Evolutionary conservation across 192 early-diverging fungal genomes (phyloP).

Genomic region (Coemansia sp.): DNA sequence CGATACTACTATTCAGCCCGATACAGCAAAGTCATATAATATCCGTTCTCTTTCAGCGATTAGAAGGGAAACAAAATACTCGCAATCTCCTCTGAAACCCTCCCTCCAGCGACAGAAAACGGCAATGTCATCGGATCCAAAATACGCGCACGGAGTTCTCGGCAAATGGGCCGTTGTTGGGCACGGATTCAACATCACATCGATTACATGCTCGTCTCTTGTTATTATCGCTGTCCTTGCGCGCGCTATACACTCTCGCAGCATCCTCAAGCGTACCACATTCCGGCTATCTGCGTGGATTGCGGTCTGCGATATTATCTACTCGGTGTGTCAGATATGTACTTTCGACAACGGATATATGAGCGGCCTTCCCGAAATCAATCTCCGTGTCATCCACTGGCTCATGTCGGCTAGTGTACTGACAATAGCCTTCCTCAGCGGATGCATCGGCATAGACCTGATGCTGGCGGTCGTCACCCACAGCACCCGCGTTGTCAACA

Average conservation of each 20-base stretch:
- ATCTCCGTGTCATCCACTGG: conserved; percentile 46
- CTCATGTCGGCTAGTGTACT: conserved; percentile 38
- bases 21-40: not conserved
- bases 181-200: conserved; percentile 40
- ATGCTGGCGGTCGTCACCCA: conserved; percentile 6
- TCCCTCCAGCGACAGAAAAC: not conserved
- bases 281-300: conserved; percentile 39
- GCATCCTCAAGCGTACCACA: conserved; percentile 9
- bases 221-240: conserved; percentile 24
- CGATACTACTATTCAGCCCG: not conserved
- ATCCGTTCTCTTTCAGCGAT: too few species aligned
- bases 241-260: conserved; percentile 7
- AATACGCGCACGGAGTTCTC: conserved; percentile 31
- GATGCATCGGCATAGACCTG: conserved; percentile 29
- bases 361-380: conserved; percentile 24
- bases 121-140: conserved; percentile 5
- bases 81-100: not conserved
- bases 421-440: conserved; percentile 32
- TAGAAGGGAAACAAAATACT: not conserved
- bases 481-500: conserved; percentile 11
- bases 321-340: conserved; percentile 41
- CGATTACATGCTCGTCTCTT: conserved; percentile 28
- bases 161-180: conserved; percentile 49
- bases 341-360: conserved; percentile 40
- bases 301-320: conserved; percentile 39